Base-by-base conservation (phyloP, 331 rosid genomes). In the Telfairia occidentalis region DNA sequence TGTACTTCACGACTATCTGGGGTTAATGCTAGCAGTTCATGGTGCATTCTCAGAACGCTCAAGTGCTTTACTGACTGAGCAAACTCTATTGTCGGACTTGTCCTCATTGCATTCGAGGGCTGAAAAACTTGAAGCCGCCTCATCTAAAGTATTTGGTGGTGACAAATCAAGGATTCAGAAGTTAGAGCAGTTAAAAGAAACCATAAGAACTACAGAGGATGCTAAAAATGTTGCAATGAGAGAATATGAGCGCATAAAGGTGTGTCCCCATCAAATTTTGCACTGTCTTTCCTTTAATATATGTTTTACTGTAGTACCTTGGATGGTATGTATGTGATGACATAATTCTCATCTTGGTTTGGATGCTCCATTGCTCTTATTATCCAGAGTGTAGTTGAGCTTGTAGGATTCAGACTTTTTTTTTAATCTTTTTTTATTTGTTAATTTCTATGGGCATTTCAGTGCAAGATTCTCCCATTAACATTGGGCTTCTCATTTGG, bases 131-230 rank as follows among this genome's bases (percentile, higher is more conserved):
- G 86, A 85, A 78, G 80, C 83, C 24, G 86, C 86, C 24, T 82
- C 89, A 49, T 82, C 86, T 43, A 85, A 85, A 78, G 75, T 85
- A 71, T 85, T 85, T 82, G 89, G 86, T 40, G 89, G 89, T 23
- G 89, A 85, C 76, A 78, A 80, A 81, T 71, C 89, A 37, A 80
- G 89, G 77, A 75, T 78, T 78, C 84, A 57, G 78, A 85, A 85
- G 78, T 78, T 85, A 43, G 89, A 78, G 73, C 84, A 85, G 81
- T 61, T 85, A 59, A 82, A 76, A 73, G 86, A 85, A 75, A 71
- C 81, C 71, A 73, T 80, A 21, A 82, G 76, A 69, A 75, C 70
- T 58, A 85, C 84, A 3, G 84, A 85, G 81, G 86, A 82, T 55
- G 84, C 86, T 58, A 85, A 85, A 80, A 76, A 79, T 58, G 77